Base-by-base conservation (phyloP, 768 basidiomycete species). In the Lactarius hatsudake region DNA sequence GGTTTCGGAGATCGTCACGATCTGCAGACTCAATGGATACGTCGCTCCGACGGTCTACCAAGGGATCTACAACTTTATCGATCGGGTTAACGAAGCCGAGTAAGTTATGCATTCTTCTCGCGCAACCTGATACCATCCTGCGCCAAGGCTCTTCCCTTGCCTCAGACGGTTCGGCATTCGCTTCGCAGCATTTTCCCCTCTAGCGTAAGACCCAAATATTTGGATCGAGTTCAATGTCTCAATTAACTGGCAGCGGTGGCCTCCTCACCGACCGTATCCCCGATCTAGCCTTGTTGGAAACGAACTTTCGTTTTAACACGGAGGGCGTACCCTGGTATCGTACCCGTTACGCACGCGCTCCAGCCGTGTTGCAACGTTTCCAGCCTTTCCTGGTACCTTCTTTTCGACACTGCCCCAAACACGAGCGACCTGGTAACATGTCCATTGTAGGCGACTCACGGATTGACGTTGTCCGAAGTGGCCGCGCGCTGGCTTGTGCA, bases 401-500 rank as follows among this genome's bases (percentile, higher is more conserved):
- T 17, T 7, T 40, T 38, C 23, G 18, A 36, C 36, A 34, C 5
- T 18, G n/a, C 23, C 26, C 34, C 28, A 20, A 26, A 13, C 20
- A 10, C 38, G 34, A 32, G 30, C 28, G n/a, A 18, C 45, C 40
- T 18, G 20, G 10, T 34, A 23, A 17, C n/a, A 65, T 63, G 1
- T 74, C 75, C 3, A 62, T 79, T 18, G 74, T 76, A 3, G 73
- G 74, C 13, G 72, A 74, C 67, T 69, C 60, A 77, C 64, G 65
- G 67, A 23, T 69, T 81, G 23, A 79, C 78, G 2, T 72, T 79
- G 58, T 65, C 77, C 28, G 80, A 81, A 63, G 72, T 76, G n/a
- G 81, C 79, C 4, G 71, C 80, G 4, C 72, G 81, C 38, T 81
- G 81, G 81, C 65, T 78, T 59, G 70, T 74, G 30, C 79, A 82